phyloP scores from a whole-genome alignment of 768 basidiomycete genomes.

The Kwoniella sp. region DNA sequence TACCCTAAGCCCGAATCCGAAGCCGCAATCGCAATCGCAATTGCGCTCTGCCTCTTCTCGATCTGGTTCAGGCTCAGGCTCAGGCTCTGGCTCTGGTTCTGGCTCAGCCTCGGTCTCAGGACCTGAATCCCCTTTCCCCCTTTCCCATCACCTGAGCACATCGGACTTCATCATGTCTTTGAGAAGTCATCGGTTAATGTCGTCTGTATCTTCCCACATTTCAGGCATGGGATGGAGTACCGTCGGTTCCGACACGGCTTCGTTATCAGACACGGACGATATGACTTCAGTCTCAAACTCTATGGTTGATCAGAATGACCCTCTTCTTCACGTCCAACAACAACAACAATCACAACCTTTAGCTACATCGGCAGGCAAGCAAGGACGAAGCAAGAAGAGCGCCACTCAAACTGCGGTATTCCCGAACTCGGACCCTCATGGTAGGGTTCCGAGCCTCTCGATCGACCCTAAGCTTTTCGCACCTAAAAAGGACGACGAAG shows the following conservation, averaged over 20 bases:
- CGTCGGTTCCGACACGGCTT: not conserved
- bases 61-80: not conserved
- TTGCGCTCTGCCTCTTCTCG: too few species aligned
- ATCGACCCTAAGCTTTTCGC: conserved; percentile 34
- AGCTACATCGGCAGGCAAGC: not conserved
- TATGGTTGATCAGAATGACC: not conserved
- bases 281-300: conserved; percentile 1
- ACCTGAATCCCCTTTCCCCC: not conserved
- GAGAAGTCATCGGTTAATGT: conserved; percentile 21
- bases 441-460: conserved; percentile 18
- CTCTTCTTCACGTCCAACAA: not conserved
- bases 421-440: conserved; percentile 2
- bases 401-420: not conserved
- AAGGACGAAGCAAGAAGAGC: not conserved
- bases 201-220: conserved; percentile 6
- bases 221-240: conserved; percentile 14
- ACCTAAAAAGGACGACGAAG: conserved; percentile 15
- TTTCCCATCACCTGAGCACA: not conserved
- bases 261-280: conserved; percentile 8
- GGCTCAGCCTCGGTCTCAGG: not conserved
- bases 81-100: not conserved
- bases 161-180: conserved; percentile 6
- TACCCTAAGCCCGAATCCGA: too few species aligned
- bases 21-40: too few species aligned
- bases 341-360: conserved; percentile 4